phyloP scores from a whole-genome alignment of 1,284 basidiomycete species.

The Taiwanofungus camphoratus region DNA sequence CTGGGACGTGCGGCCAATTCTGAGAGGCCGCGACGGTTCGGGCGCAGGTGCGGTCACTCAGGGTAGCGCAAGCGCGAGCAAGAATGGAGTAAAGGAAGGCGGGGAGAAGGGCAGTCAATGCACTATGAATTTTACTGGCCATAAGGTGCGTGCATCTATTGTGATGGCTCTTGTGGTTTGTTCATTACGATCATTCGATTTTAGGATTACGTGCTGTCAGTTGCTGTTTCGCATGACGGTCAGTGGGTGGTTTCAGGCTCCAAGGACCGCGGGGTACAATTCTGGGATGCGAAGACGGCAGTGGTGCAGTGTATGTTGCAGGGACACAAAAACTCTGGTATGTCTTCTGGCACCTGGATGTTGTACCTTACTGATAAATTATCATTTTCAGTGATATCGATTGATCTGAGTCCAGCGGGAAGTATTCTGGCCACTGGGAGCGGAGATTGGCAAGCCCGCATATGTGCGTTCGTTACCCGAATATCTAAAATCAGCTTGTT shows the following conservation, averaged over 20 bases:
- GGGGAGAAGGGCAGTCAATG: slow-evolving; percentile 43
- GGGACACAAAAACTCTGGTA: slow-evolving; percentile 81
- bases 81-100: slow-evolving; percentile 24
- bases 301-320: slow-evolving; percentile 74
- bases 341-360: slow-evolving; percentile 14
- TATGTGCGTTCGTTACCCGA: slow-evolving; percentile 45
- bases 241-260: slow-evolving; percentile 76
- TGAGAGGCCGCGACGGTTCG: slow-evolving; percentile 14
- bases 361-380: slow-evolving; percentile 4
- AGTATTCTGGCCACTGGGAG: slow-evolving; percentile 75
- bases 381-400: slow-evolving; percentile 61
- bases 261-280: slow-evolving; percentile 74
- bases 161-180: too few relatives aligned
- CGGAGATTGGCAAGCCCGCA: slow-evolving; percentile 78
- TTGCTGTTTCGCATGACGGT: slow-evolving; percentile 66
- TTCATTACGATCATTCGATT: slow-evolving; percentile 7
- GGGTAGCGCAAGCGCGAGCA: slow-evolving; percentile 15
- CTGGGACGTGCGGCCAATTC: slow-evolving; percentile 52
- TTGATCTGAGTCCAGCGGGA: slow-evolving; percentile 72
- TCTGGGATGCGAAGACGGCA: slow-evolving; percentile 67
- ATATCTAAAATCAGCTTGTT: background rate
- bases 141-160: slow-evolving; percentile 42
- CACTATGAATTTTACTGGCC: slow-evolving; percentile 61
- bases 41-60: slow-evolving; percentile 15
- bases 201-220: slow-evolving; percentile 56